phyloP scores from a whole-genome alignment of 2,329 filamentous ascomycete genomes.

The Trichophaea hybrida region DNA sequence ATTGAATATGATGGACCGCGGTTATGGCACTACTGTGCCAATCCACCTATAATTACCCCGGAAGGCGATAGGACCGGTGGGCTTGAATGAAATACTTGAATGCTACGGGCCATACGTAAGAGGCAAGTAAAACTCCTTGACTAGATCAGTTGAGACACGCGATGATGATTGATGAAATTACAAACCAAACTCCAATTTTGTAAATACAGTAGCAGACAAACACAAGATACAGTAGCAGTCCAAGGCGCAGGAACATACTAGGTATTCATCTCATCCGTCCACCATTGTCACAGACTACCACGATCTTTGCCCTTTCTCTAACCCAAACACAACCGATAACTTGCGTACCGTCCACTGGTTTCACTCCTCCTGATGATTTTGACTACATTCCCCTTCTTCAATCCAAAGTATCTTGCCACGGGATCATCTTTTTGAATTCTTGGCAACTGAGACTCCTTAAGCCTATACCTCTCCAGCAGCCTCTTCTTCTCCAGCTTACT shows the following conservation, averaged over 20 bases:
- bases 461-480: constrained; percentile 72
- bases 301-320: not conserved
- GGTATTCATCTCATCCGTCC: not conserved
- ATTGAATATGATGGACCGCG: no score
- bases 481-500: constrained; percentile 79
- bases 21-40: no score
- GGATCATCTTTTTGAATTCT: constrained; percentile 84
- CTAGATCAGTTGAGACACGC: not conserved
- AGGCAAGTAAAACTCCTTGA: no score
- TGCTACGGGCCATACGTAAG: no score
- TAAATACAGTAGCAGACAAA: not conserved
- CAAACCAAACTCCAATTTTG: constrained; percentile 4
- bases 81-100: no score
- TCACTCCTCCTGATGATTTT: constrained; percentile 96
- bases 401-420: constrained; percentile 77
- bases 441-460: constrained; percentile 96
- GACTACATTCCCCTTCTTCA: constrained; percentile 85
- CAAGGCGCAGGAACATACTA: not conserved
- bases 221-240: not conserved
- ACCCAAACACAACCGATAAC: constrained; percentile 45
- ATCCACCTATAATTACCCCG: no score
- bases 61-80: no score
- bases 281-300: not conserved
- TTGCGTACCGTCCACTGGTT: constrained; percentile 90
- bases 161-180: not conserved